Evolutionary conservation across 352 stramenopile species (phyloP), one percentile per base, ranked within the genome.

Genomic region (Pythium oligandrum): DNA sequence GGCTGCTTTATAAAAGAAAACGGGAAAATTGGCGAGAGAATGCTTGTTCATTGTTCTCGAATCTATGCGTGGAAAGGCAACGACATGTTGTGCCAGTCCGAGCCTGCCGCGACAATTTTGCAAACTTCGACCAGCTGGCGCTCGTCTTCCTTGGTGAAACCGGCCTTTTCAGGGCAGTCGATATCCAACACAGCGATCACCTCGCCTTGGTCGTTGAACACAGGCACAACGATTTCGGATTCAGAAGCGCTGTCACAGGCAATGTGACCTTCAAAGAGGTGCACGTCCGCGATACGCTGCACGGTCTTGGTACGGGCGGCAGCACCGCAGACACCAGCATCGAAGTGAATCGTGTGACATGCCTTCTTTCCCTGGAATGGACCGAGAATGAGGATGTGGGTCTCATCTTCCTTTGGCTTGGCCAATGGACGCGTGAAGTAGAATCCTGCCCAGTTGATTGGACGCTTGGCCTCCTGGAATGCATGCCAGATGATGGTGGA

Each of bases 301-400:
- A 86, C 71, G 2, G 59, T 69, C 52, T 88, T 87, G 35, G 77
- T 84, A 30, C 67, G 74, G 46, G 71, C 84, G 31, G 80, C 64
- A 11, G 79, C 73, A 30, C 83, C 83, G 44, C 83, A 93, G 4
- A 91, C 80, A 36, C 83, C 83, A 44, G 68, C 83, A 51, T 90
- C 65, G 48, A 86, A 78, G 44, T 83, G 73, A 53, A 93, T 93
- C 17, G 80, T 83, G 44, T 78, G 84, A 62, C 83, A 93, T 8
- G 83, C 83, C 1, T 83, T 83, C 48, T 93, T 93, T 53, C 83
- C 83, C 53, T 88, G 78, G 59, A 93, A 93, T 0, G 83, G 83
- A 0, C 83, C 83, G 10, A 93, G 68, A 44, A 93, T 77, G 39
- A 93, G 53, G 35, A 93, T 56, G 54, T 82, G 66, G 48, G n/a